Percentiles rank a stretch among this genome's conserved stretches.
Conservation (phyloP, 495 filamentous ascomycete species). For the Neurospora sublineolata region DNA sequence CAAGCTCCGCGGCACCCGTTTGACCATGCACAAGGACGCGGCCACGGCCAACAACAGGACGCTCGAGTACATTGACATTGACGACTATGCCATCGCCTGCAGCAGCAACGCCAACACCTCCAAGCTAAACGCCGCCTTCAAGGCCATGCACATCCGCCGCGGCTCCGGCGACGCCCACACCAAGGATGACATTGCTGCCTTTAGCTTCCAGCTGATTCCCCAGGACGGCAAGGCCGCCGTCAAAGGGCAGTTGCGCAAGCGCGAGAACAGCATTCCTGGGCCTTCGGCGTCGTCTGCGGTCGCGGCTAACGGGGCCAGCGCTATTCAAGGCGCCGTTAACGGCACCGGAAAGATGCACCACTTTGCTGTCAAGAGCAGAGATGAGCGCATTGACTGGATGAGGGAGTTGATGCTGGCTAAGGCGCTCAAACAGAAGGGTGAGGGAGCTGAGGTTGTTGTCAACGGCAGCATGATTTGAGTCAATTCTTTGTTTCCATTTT, state of each 20-base stretch:
- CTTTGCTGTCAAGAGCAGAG: constrained; percentile 75
- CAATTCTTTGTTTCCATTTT: not conserved
- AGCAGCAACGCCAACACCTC: constrained; percentile 57
- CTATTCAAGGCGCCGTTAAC: constrained; percentile 25
- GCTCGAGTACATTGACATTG: constrained; percentile 81
- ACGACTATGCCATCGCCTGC: constrained; percentile 91
- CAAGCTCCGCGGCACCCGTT: constrained; percentile 68
- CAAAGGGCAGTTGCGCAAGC: constrained; percentile 26
- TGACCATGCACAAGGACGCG: constrained; percentile 70
- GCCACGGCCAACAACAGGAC: constrained; percentile 38
- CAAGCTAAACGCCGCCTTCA: constrained; percentile 82
- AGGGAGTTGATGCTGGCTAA: constrained; percentile 93
- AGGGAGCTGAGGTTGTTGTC: constrained; percentile 67
- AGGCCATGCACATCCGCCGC: constrained; percentile 60
- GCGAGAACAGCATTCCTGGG: constrained; percentile 25
- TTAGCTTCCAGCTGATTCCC: constrained; percentile 86
- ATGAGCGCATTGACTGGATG: constrained; percentile 98
- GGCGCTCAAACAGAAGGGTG: constrained; percentile 68
- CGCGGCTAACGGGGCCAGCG: constrained; percentile 1
- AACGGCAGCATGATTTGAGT: constrained; percentile 68
- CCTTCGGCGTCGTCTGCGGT: not conserved
- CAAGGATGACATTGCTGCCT: constrained; percentile 48
- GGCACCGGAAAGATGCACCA: constrained; percentile 81
- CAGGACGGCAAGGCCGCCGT: constrained; percentile 42
- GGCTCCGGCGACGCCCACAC: constrained; percentile 36